Base-by-base conservation (phyloP, 768 basidiomycete genomes). In the Sporobolomyces phaffii region DNA sequence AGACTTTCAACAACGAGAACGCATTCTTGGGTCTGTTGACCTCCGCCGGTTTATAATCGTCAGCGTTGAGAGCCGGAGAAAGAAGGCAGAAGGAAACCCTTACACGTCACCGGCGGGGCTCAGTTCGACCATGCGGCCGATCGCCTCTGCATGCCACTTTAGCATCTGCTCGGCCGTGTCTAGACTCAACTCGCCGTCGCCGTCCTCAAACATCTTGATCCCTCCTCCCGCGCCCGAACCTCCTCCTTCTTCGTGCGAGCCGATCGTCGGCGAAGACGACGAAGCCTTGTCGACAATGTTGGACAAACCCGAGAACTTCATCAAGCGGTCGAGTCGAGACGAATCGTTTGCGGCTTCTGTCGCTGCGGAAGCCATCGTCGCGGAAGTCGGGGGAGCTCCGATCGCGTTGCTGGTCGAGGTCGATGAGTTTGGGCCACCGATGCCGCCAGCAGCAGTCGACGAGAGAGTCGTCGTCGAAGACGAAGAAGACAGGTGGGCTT, bases 111-210 rank as follows among this genome's bases (percentile, higher is more conserved):
- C 86, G 11, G 83, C 75, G 15, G 86, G 78, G 74, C 86, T 92
- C 51, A 99, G 80, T 78, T 98, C 96, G 15, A 93, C 89, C 70
- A 91, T 93, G 72, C 96, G 81, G 6, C 96, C 94, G 33, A 96
- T 86, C 7, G 92, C 90, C 76, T 99, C 96, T 3, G 96, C 94
- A 77, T 99, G 96, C 92, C 94, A 97, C 77, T 86, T 90, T 20
- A 98, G 80, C 86, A 98, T 92, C 73, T 83, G 87, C 80, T 94
- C 91, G 2, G 91, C 89, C 14, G 85, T 80, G 44, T 86, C 84
- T 4, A 96, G 79, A 50, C 80, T 86, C 40, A 97, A 79, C 36
- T 85, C 72, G 15, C 94, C 94, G 74, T 98, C 94, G 68, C 88
- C 87, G 59, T 91, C 88, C 44, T 91, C 90, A 72, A 91, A 91